Evolutionary conservation across 441 rosid genomes (phyloP), one percentile per base, ranked within the genome.

Genomic region (Arabidopsis hybrid): DNA sequence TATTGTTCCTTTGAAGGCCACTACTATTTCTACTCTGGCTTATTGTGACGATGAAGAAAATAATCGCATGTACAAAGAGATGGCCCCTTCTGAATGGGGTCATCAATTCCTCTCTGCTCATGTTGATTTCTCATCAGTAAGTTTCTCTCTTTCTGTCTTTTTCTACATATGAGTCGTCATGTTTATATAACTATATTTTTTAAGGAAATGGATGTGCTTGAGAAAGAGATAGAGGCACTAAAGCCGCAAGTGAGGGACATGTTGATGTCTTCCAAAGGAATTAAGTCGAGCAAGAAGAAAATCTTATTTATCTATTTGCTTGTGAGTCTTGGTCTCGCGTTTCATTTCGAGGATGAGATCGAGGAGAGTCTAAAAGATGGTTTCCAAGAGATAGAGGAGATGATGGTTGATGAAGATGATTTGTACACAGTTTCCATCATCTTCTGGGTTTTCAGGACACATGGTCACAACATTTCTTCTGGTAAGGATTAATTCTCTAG

Each of bases 111-210:
- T 51, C 47, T 4, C 12, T 21, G 49, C 36, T 66, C 46, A 47
- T 16, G 16, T 47, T 3, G 68, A 64, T 63, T 1, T 63, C 14
- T n/a, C n/a, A n/a, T 63, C 68, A 46, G 68, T 63, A 45, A 63
- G 68, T 18, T 2, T 34, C 40, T 32, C 0, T 11, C 17, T 53
- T 35, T 4, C 7, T 5, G 5, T 21, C 6, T n/a, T n/a, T n/a
- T n/a, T n/a, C n/a, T n/a, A n/a, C n/a, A n/a, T n/a, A n/a, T n/a
- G n/a, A n/a, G n/a, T n/a, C n/a, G 0, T 29, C 18, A 7, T 13
- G 21, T 34, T 14, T n/a, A 34, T 5, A n/a, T n/a, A n/a, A n/a
- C n/a, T n/a, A n/a, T n/a, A n/a, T n/a, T 56, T 6, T 56, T 10
- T 10, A 2, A 47, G 69, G 69, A 64, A 64, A 14, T 14, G 43